Evolutionary conservation across 139 green algal genomes (phyloP).

Genomic region (Nannochloris sp.): DNA sequence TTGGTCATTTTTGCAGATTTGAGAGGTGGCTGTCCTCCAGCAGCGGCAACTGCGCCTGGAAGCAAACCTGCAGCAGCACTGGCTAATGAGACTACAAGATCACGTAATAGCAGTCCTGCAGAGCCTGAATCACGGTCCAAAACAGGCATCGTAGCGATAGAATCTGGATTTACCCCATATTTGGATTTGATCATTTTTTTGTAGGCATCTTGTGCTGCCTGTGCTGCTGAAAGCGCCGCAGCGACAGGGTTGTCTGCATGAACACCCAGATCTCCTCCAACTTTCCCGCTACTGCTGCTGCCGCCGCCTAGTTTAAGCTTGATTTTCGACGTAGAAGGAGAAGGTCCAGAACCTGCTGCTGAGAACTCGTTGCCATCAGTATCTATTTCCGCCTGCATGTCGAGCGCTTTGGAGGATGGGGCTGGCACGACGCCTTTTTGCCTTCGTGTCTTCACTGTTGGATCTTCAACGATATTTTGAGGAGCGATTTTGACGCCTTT

Average conservation of each 20-base stretch:
- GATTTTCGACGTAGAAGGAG: background rate
- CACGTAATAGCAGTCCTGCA: slow-evolving; percentile 48
- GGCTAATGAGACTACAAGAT: slow-evolving; percentile 57
- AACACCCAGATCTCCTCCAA: too few relatives aligned
- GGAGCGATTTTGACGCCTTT: background rate
- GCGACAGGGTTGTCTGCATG: background rate
- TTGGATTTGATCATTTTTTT: slow-evolving; percentile 10
- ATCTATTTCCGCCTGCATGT: background rate
- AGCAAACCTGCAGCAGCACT: slow-evolving; percentile 11
- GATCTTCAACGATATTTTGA: slow-evolving; percentile 15
- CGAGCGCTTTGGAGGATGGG: background rate
- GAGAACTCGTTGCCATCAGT: background rate
- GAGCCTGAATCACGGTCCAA: slow-evolving; percentile 18
- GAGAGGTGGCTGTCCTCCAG: background rate
- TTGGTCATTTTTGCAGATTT: background rate
- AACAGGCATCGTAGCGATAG: background rate
- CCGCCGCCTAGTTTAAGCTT: slow-evolving; percentile 8
- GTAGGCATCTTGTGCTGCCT: background rate
- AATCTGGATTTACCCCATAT: slow-evolving; percentile 13
- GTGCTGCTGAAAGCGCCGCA: background rate
- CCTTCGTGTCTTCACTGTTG: slow-evolving; percentile 11
- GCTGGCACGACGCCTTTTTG: slow-evolving; percentile 7
- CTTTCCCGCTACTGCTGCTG: background rate
- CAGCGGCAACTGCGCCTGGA: slow-evolving; percentile 15
- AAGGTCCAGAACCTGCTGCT: background rate